phyloP scores from a whole-genome alignment of 805 yeast species.

The Zygosaccharomyces pseudorouxii region DNA sequence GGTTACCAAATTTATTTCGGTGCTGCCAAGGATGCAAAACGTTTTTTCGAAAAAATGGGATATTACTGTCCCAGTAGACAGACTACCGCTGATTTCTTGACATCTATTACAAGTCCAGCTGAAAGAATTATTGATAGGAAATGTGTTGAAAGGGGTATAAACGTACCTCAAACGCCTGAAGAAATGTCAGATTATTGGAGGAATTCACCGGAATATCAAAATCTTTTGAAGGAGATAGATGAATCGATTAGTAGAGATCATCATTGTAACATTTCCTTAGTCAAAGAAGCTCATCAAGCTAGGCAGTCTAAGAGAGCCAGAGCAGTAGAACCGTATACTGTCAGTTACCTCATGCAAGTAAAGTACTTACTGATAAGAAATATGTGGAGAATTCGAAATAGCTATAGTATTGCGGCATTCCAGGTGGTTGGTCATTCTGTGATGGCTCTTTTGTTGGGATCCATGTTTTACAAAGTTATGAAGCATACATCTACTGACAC shows the following conservation, averaged over 20 bases:
- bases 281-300: slow-evolving; percentile 44
- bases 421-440: slow-evolving; percentile 42
- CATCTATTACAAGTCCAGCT: slow-evolving; percentile 62
- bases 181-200: slow-evolving; percentile 62
- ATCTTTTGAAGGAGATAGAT: slow-evolving; percentile 43
- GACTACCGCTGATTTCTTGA: slow-evolving; percentile 66
- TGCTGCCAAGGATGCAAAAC: slow-evolving; percentile 47
- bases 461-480: slow-evolving; percentile 52
- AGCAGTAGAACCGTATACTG: slow-evolving; percentile 49
- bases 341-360: slow-evolving; percentile 51
- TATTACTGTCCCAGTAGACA: slow-evolving; percentile 59
- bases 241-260: slow-evolving; percentile 33
- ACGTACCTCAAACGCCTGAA: slow-evolving; percentile 56
- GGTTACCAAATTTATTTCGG: slow-evolving; percentile 67
- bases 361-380: slow-evolving; percentile 45
- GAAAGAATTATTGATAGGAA: slow-evolving; percentile 43
- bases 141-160: slow-evolving; percentile 41
- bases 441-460: slow-evolving; percentile 53
- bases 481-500: slow-evolving; percentile 38
- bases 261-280: slow-evolving; percentile 15
- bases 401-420: slow-evolving; percentile 44
- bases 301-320: slow-evolving; percentile 47
- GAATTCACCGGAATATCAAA: slow-evolving; percentile 42
- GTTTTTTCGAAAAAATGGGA: slow-evolving; percentile 62
- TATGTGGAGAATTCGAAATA: slow-evolving; percentile 45